Percentiles rank a stretch among this genome's conserved stretches.
phyloP scores from a whole-genome alignment of 2,329 filamentous ascomycete species.

The Pseudohalonectria lignicola region DNA sequence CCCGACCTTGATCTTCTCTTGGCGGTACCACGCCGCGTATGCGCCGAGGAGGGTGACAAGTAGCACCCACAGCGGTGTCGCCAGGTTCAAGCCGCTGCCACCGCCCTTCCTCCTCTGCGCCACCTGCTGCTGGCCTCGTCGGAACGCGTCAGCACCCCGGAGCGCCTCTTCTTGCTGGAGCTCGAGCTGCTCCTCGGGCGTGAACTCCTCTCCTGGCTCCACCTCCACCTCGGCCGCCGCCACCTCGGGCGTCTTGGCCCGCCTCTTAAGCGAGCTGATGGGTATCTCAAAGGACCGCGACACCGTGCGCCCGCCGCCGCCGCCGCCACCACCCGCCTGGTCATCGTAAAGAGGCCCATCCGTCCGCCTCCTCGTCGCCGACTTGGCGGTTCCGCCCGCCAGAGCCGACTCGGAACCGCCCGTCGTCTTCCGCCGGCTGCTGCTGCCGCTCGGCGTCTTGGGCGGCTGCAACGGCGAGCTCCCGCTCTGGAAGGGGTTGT shows the following conservation, averaged over 20 bases:
- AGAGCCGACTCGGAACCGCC: slow-evolving; percentile 22
- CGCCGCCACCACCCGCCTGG: too few relatives aligned
- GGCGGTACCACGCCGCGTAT: slow-evolving; percentile 75
- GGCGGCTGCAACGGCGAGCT: slow-evolving; percentile 51
- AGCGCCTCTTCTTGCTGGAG: slow-evolving; percentile 58
- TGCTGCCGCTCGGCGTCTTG: slow-evolving; percentile 28
- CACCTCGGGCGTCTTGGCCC: slow-evolving; percentile 18
- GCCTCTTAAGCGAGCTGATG: slow-evolving; percentile 25
- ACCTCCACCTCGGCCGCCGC: slow-evolving; percentile 18
- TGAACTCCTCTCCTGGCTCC: slow-evolving; percentile 83
- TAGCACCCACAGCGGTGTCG: slow-evolving; percentile 60
- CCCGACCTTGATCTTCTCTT: slow-evolving; percentile 92
- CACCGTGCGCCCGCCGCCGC: slow-evolving; percentile 39
- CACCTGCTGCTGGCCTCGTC: slow-evolving; percentile 34
- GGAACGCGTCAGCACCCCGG: too few relatives aligned
- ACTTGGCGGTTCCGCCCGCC: slow-evolving; percentile 24
- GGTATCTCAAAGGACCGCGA: slow-evolving; percentile 50
- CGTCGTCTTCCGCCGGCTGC: slow-evolving; percentile 35
- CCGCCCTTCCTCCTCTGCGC: slow-evolving; percentile 26
- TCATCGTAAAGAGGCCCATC: slow-evolving; percentile 20
- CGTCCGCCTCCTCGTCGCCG: neutral
- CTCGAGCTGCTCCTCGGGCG: slow-evolving; percentile 78
- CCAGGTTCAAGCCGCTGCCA: slow-evolving; percentile 34
- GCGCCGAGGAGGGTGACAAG: slow-evolving; percentile 58
- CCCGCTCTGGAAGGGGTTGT: slow-evolving; percentile 90